Evolutionary conservation across 805 yeast genomes (phyloP), one percentile per base, ranked within the genome.

Genomic region (Wickerhamomyces queroliae): DNA sequence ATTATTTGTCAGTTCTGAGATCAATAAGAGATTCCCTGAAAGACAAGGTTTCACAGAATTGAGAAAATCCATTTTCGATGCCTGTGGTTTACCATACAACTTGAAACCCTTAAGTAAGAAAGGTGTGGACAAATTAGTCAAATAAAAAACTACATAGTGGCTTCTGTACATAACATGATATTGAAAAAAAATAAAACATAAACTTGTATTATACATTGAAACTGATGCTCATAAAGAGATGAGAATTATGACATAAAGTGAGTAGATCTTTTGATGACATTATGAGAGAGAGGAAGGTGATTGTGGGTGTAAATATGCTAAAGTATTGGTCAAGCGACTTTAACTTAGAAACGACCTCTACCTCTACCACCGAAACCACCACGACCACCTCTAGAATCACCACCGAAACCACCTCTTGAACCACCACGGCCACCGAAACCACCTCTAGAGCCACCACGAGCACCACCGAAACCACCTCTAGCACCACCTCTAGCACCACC

Each of bases 41-140:
- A 62, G 81, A 43, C 64, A 67, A 36, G 91, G 90, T 2, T 64
- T 77, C 24, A 68, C 67, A 37, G 76, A 72, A 31, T 51, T 83
- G 11, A 60, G 87, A 37, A 53, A 55, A 19, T 63, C 73, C 2
- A 70, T 82, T 1, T 52, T 80, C 19, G 72, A 77, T 45, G 63
- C 75, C 21, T 77, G 84, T 55, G 80, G 77, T 1, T 52, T 66
- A 17, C 42, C 43, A 12, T 48, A 54, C 15, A 50, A 53, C 9
- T 44, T 46, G 11, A 54, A 44, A 21, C 57, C 61, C 6, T 26
- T 52, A 7, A 48, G 46, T 28, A 42, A 47, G 33, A 45, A 22
- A n/a, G 22, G 19, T 16, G 20, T 5, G 12, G 19, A 30, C 4
- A 27, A n/a, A n/a, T 27, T 6, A n/a, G 7, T 13, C 9, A 7